These are phyloP conservation scores for Rutstroemia sp. DNA, from an alignment of 2,329 filamentous ascomycete species.

Conservation along the genomic window DNA sequence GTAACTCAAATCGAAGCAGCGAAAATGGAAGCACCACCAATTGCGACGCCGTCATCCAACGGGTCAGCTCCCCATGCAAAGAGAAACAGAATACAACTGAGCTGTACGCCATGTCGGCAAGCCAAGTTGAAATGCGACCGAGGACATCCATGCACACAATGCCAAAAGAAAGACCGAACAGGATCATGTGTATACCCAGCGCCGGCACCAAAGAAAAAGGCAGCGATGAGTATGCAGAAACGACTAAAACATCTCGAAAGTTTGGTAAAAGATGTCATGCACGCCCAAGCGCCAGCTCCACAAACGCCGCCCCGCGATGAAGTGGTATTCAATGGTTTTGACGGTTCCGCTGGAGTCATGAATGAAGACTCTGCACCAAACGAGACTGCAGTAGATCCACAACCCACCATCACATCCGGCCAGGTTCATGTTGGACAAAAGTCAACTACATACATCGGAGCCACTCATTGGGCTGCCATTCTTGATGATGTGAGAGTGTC, in stretches of 20 bases:
- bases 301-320: neutral
- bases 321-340: neutral
- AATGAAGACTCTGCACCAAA: neutral
- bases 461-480: constrained; percentile 54
- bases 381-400: neutral
- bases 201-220: constrained; percentile 29
- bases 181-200: constrained; percentile 45
- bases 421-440: constrained; percentile 38
- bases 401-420: constrained; percentile 19
- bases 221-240: constrained; percentile 43
- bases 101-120: constrained; percentile 16
- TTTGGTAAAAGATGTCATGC: constrained; percentile 49
- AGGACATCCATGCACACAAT: constrained; percentile 43
- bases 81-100: constrained; percentile 12
- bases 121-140: constrained; percentile 43
- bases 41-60: neutral
- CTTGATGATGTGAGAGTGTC: constrained; percentile 46
- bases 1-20: too few species aligned
- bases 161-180: constrained; percentile 40
- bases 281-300: constrained; percentile 8
- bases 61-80: neutral
- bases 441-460: constrained; percentile 45
- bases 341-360: neutral
- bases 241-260: constrained; percentile 48
- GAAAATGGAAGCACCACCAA: neutral